Base-by-base conservation (phyloP, 192 early-diverging fungal species). In the Chytriomyces sp. region DNA sequence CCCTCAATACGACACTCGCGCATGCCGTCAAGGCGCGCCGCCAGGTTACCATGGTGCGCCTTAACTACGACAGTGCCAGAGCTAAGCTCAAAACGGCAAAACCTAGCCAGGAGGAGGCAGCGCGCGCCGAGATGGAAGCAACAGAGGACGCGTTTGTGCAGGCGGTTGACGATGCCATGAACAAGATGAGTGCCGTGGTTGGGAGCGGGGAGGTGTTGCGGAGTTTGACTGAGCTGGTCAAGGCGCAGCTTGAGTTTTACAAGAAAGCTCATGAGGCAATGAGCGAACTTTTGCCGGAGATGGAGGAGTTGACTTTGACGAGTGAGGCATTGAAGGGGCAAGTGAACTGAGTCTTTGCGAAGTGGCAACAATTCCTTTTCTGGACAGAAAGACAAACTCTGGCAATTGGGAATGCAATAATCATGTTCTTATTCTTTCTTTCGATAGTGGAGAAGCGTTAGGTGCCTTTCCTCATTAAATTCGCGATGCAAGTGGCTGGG, bases 141-240 rank as follows among this genome's bases (percentile, higher is more conserved):
- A 90, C 93, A 19, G 95, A 99, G 79, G 97, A 98, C 84, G 88
- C 91, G 59, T 98, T 98, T 88, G 94, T 98, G 5, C 92, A 91
- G 14, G 91, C 93, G 5, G 91, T 99, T 32, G 96, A 98, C 75
- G 94, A 98, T 74, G 93, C 94, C 22, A 99, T 94, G 78, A 90
- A 83, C 7, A 86, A 95, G 66, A 99, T 99, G 97, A 92, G 92
- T 75, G 80, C 89, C 28, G 93, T 95, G 6, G 87, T 98, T 31
- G 95, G 94, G 73, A 92, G 83, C 75, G 91, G 94, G 22, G 94
- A 95, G 62, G 89, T 89, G 31, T 84, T 98, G 37, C 85, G 90
- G 64, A 88, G 91, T 68, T 78, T 98, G 77, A 86, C 93, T 7
- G 91, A 93, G 64, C 84, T 99, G 70, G 92, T 98, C 7, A 83